These are phyloP conservation scores for Dentipellis sp. DNA, from an alignment of 768 basidiomycete genomes.

Conservation along the genomic window DNA sequence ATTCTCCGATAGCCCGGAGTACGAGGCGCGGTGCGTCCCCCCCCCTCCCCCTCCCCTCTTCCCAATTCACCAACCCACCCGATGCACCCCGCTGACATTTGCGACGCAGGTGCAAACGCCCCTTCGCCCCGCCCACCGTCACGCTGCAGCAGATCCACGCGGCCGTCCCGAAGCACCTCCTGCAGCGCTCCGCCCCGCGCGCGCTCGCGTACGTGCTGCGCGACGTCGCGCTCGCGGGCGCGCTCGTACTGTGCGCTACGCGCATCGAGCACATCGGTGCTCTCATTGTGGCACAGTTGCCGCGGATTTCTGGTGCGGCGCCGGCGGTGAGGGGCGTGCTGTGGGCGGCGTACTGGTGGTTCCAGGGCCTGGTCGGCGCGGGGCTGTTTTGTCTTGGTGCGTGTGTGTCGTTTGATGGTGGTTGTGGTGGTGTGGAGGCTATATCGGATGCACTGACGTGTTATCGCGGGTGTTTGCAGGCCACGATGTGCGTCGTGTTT, in stretches of 20 bases:
- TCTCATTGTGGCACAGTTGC: background rate
- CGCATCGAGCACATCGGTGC: background rate
- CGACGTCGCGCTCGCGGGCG: background rate
- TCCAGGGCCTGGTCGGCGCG: constrained; percentile 2
- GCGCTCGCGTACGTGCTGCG: background rate
- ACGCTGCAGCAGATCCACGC: constrained; percentile 8
- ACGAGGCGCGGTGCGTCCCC: background rate
- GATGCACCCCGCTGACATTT: background rate
- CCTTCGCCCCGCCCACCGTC: background rate
- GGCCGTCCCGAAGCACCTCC: constrained; percentile 2
- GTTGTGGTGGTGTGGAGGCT: background rate
- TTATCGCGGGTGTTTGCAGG: background rate
- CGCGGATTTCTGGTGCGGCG: background rate
- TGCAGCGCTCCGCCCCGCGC: background rate
- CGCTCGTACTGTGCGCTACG: background rate
- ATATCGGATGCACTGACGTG: too few relatives aligned
- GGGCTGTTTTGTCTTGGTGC: constrained; percentile 2
- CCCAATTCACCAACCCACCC: background rate
- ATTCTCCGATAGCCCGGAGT: background rate
- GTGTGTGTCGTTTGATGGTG: background rate
- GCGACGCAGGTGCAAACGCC: background rate
- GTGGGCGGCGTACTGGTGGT: constrained; percentile 5
- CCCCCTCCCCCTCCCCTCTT: background rate
- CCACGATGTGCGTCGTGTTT: background rate
- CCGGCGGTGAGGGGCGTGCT: background rate